Conservation (phyloP, 768 basidiomycete genomes). For the Phanerochaete carnosa region DNA sequence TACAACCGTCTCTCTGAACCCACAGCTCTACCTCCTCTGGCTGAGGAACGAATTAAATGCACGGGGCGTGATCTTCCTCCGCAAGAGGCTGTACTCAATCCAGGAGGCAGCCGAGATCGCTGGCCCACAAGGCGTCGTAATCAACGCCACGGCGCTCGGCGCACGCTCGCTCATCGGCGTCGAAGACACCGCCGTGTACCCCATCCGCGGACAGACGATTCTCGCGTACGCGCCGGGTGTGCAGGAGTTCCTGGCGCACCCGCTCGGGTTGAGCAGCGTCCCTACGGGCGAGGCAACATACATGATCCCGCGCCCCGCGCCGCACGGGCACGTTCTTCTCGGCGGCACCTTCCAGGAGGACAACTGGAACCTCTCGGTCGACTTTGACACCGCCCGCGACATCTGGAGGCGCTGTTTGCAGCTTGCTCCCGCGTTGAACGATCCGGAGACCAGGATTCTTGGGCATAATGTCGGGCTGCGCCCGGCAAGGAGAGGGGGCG, state of each 20-base stretch:
- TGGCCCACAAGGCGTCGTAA: conserved; percentile 36
- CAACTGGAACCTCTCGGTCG: conserved; percentile 49
- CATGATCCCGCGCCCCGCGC: conserved; percentile 57
- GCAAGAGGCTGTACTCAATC: conserved; percentile 38
- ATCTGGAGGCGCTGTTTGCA: conserved; percentile 46
- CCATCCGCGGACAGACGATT: conserved; percentile 84
- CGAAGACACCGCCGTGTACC: conserved; percentile 70
- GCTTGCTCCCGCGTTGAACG: conserved; percentile 33
- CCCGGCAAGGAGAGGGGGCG: conserved; percentile 52
- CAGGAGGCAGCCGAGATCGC: conserved; percentile 43
- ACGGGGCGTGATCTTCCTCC: conserved; percentile 42
- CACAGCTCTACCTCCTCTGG: conserved; percentile 48
- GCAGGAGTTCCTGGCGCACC: conserved; percentile 29
- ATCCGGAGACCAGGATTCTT: conserved; percentile 39
- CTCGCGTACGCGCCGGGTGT: conserved; percentile 69
- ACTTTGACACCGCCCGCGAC: conserved; percentile 35
- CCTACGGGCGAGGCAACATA: conserved; percentile 39
- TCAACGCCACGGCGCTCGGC: conserved; percentile 59
- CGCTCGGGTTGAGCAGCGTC: conserved; percentile 3
- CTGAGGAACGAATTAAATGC: conserved; percentile 37
- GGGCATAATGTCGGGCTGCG: conserved; percentile 57
- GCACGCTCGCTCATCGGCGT: conserved; percentile 76
- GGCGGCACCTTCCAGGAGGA: conserved; percentile 55
- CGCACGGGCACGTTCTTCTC: conserved; percentile 44
- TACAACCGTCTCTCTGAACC: conserved; percentile 47